These are phyloP conservation scores for Arctostaphylos glauca DNA, from an alignment of 148 eudicot species.

Conservation along the genomic window DNA sequence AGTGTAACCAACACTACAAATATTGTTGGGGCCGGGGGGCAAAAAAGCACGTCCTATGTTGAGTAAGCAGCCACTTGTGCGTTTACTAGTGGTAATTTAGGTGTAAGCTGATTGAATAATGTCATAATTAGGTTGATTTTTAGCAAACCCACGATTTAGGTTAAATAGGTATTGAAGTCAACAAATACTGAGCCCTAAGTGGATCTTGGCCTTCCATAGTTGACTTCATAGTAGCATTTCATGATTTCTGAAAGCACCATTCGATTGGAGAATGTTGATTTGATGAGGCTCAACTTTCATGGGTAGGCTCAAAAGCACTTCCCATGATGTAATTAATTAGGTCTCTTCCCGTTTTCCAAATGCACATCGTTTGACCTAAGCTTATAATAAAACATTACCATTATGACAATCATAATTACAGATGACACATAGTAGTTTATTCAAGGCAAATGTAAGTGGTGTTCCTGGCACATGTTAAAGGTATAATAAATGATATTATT, in stretches of 20 bases:
- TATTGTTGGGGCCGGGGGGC: too few relatives aligned
- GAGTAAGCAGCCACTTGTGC: neutral
- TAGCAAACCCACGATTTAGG: neutral
- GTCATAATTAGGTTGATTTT: neutral
- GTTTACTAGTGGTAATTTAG: neutral
- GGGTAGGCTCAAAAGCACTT: neutral
- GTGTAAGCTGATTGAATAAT: neutral
- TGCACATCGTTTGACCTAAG: neutral
- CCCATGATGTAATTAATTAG: neutral
- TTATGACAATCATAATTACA: too few relatives aligned
- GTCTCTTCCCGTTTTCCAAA: neutral
- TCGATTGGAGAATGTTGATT: neutral
- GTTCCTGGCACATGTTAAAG: too few relatives aligned
- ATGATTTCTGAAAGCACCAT: neutral
- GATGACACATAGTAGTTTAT: too few relatives aligned
- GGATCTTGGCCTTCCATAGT: neutral
- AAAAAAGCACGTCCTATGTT: too few relatives aligned
- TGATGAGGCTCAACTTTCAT: neutral
- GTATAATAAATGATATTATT: too few relatives aligned
- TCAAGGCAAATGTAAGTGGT: too few relatives aligned
- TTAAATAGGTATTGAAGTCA: neutral
- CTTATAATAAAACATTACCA: too few relatives aligned
- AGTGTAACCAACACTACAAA: too few relatives aligned
- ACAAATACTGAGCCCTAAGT: neutral
- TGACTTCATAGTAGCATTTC: neutral